Evolutionary conservation across 306 rosid species (phyloP), one percentile per base, ranked within the genome.

Genomic region (Luffa acutangula): DNA sequence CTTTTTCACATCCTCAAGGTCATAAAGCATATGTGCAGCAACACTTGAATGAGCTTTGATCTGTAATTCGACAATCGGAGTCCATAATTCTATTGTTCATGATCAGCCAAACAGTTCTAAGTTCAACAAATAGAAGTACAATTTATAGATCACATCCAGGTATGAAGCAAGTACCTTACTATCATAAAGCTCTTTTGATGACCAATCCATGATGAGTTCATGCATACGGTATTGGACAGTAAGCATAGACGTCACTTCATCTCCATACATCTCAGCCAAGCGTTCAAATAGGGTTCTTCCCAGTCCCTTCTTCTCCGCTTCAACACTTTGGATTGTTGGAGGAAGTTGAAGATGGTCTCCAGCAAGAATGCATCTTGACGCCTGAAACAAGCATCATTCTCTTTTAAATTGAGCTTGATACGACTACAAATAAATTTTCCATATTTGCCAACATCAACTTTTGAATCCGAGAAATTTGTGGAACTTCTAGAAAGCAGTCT

Each of bases 291-390:
- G 94, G 67, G 97, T 95, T 88, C 91, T 89, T 81, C 99, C 96
- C 84, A 95, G 85, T 78, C 99, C 99, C 82, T 90, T 95, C 90
- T 88, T 95, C 93, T 95, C 97, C 60, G 99, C 99, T 88, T 95
- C 99, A 85, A 85, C 96, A 87, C 99, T 95, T 89, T 95, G 97
- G 81, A 95, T 95, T 85, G 97, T 95, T 33, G 99, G 99, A 79
- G 99, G 99, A 79, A 95, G 97, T 89, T 95, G 99, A 85, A 95
- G 97, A 87, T 95, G 99, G 82, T 95, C 99, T 80, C 99, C 99
- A 49, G 93, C 90, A 87, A 95, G 99, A 85, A 95, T 87, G 87
- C 99, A 95, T 89, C 97, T 93, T 80, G 99, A 87, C 72, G 95
- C 98, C 99, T 95, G 82, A 82, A 93, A 89, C 85, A 89, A 88